Percentiles rank a stretch among this genome's conserved stretches.
These are phyloP conservation scores for Mortierella sp. DNA, from an alignment of 371 early-diverging fungal genomes.

Conservation along the genomic window DNA sequence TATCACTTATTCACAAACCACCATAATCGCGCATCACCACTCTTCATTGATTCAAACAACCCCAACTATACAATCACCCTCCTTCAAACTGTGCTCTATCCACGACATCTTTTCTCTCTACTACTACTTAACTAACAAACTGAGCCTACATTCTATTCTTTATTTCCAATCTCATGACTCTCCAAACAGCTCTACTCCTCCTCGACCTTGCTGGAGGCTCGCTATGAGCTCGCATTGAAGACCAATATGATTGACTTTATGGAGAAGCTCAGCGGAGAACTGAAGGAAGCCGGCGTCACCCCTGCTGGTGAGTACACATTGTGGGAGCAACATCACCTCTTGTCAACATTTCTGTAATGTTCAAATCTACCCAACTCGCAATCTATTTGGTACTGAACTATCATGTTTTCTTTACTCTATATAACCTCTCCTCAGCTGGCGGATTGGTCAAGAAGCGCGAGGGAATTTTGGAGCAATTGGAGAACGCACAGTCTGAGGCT, in stretches of 20 bases:
- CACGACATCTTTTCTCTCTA: background rate
- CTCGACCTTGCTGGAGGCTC: slow-evolving; percentile 76
- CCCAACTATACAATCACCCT: no score
- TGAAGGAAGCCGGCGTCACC: slow-evolving; percentile 76
- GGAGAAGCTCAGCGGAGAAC: slow-evolving; percentile 81
- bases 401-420: background rate
- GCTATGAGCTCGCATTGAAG: slow-evolving; percentile 86
- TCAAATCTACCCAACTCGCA: no score
- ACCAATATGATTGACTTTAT: slow-evolving; percentile 96
- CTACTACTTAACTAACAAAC: background rate
- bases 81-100: background rate
- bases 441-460: slow-evolving; percentile 84
- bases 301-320: slow-evolving; percentile 67
- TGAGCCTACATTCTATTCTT: background rate
- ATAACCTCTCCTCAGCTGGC: slow-evolving; percentile 32
- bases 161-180: background rate
- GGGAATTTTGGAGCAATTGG: slow-evolving; percentile 78
- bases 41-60: no score
- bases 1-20: background rate
- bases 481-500: slow-evolving; percentile 81
- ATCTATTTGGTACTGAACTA: background rate
- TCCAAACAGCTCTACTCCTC: slow-evolving; percentile 56
- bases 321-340: background rate
- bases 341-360: no score
- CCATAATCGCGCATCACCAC: no score